Evolutionary conservation across 1,139 yeast species (phyloP), one percentile per base, ranked within the genome.

Genomic region (Yamadazyma membranifaciens): DNA sequence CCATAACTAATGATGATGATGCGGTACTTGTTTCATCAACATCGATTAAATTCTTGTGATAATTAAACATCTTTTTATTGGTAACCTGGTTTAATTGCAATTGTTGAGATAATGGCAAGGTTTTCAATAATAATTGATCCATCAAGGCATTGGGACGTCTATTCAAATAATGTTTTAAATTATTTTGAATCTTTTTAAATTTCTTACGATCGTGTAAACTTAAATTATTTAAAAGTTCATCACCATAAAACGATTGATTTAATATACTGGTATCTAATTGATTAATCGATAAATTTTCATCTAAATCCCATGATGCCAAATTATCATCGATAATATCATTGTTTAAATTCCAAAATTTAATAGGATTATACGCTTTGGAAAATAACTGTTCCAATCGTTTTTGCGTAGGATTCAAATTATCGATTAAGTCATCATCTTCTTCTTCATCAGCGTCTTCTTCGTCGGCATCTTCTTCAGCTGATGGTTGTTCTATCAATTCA

Each of bases 291-390:
- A 63, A 48, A 42, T 63, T 58, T 45, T 67, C 75, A 47, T 70
- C 75, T 44, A 71, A 54, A 48, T 70, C 70, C 76, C 76, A 71
- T 38, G 71, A 65, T 12, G 77, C 77, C 4, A 64, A 59, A 48
- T 70, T 69, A 45, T 71, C 77, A 44, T 68, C 72, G 6, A 66
- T 57, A n/a, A 44, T 40, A 4, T 45, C 50, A 34, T 38, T 42
- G 12, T 41, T 41, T 7, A 48, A 14, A n/a, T 46, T 44, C 57
- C 57, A 54, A 36, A 45, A 44, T 26, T 43, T 44, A 17, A 53
- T 51, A 6, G 54, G 41, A 40, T 46, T 40, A 33, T 46, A 40
- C 5, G 45, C 26, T 31, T 43, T 43, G 20, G 34, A 36, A 33
- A 49, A 49, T 25, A 50, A 30, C 13, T 43, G 45, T 34, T 52